Evolutionary conservation across 129 eudicot species (phyloP).

Genomic region (Tagetes erecta): DNA sequence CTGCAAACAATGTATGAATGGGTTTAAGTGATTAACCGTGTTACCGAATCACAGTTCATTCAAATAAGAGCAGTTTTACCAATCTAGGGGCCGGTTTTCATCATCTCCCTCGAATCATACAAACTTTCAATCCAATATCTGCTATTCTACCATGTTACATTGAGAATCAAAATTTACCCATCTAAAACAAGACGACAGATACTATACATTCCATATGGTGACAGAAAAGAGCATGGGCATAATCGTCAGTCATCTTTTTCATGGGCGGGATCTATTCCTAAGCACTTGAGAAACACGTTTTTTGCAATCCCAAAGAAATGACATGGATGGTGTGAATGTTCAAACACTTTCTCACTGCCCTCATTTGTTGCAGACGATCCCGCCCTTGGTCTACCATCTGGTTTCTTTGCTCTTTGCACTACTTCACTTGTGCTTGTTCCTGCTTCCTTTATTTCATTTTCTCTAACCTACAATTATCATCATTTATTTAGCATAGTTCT

Average conservation of each 20-base stretch:
- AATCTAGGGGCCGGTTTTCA: not conserved
- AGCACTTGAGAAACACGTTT: conserved; percentile 69
- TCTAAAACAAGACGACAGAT: conserved; percentile 20
- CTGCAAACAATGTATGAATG: no score
- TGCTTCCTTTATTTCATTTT: conserved; percentile 32
- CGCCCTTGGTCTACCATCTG: conserved; percentile 30
- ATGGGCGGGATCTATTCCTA: conserved; percentile 50
- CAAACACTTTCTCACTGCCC: conserved; percentile 17
- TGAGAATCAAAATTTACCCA: conserved; percentile 15
- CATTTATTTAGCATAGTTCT: not conserved
- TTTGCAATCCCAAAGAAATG: conserved; percentile 59
- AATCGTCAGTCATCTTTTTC: conserved; percentile 19
- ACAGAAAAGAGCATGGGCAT: not conserved
- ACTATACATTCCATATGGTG: conserved; percentile 21
- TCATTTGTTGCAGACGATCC: conserved; percentile 35
- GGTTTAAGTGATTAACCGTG: no score
- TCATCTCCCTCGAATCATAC: not conserved
- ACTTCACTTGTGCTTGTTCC: conserved; percentile 42
- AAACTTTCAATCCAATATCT: not conserved
- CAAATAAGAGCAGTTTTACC: not conserved
- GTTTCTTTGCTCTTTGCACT: conserved; percentile 33
- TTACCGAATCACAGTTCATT: not conserved
- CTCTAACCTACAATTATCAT: conserved; percentile 44
- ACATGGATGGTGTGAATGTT: conserved; percentile 60
- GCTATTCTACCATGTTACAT: conserved; percentile 9